Evolutionary conservation across 2,329 filamentous ascomycete species (phyloP).

Genomic region (Albifimbria verrucaria): DNA sequence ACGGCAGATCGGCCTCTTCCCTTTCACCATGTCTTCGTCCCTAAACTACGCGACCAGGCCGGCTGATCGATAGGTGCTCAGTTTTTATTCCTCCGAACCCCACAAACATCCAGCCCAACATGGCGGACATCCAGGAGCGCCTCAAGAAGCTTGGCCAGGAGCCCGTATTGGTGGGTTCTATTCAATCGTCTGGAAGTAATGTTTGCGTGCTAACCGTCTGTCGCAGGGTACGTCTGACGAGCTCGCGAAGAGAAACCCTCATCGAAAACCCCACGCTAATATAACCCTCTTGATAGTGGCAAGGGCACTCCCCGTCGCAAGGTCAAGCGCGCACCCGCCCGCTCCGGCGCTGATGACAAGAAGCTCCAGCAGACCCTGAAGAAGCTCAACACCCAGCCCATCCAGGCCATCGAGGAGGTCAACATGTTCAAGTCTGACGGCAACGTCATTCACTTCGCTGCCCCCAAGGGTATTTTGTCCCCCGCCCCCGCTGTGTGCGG

Average conservation of each 20-base stretch:
- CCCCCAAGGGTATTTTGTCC: slow-evolving; percentile 79
- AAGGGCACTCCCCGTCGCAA: slow-evolving; percentile 98
- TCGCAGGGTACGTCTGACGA: slow-evolving; percentile 33
- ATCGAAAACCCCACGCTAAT: slow-evolving; percentile 23
- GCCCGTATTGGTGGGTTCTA: slow-evolving; percentile 64
- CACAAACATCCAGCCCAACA: slow-evolving; percentile 32
- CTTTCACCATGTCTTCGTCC: slow-evolving; percentile 15
- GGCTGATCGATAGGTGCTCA: background rate
- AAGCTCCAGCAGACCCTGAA: slow-evolving; percentile 96
- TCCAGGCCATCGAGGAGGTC: slow-evolving; percentile 99
- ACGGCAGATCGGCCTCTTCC: slow-evolving; percentile 3
- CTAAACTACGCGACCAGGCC: slow-evolving; percentile 12
- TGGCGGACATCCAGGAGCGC: slow-evolving; percentile 56
- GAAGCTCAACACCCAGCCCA: slow-evolving; percentile 99
- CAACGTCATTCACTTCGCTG: slow-evolving; percentile 99
- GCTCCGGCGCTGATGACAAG: slow-evolving; percentile 95
- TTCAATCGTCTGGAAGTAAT: background rate
- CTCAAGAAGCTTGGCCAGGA: slow-evolving; percentile 55
- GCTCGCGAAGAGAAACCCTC: slow-evolving; percentile 9
- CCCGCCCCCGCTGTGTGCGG: slow-evolving; percentile 9
- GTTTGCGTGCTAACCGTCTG: slow-evolving; percentile 10
- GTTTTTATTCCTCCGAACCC: slow-evolving; percentile 17
- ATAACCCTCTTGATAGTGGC: slow-evolving; percentile 53
- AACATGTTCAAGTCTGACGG: slow-evolving; percentile 99
- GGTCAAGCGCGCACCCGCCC: slow-evolving; percentile 96